Percentiles rank a stretch among this genome's conserved stretches.
phyloP scores from a whole-genome alignment of 768 basidiomycete species.

The Termitomyces bulborhizus region DNA sequence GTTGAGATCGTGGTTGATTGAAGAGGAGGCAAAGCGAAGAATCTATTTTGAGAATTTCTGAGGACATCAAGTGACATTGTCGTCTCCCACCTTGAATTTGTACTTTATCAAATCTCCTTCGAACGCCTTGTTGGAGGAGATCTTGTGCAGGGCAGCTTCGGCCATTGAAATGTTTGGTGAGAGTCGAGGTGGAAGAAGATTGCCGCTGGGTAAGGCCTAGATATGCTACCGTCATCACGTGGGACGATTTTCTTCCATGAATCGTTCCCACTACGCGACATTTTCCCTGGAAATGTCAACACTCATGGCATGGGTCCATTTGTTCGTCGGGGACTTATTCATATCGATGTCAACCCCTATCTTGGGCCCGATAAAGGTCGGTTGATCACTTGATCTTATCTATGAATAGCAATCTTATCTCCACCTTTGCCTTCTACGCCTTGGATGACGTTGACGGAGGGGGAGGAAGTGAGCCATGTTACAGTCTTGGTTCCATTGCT shows the following conservation, averaged over 20 bases:
- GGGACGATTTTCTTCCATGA: slow-evolving; percentile 1
- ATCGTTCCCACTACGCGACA: neutral
- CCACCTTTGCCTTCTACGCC: neutral
- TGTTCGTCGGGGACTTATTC: neutral
- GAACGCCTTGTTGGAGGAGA: slow-evolving; percentile 75
- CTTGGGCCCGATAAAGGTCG: neutral
- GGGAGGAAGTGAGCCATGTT: slow-evolving; percentile 6
- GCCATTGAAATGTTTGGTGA: slow-evolving; percentile 7
- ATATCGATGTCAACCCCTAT: slow-evolving; percentile 2
- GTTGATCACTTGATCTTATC: slow-evolving; percentile 8
- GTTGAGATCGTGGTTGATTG: neutral
- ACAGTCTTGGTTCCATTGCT: slow-evolving; percentile 1
- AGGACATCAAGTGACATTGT: slow-evolving; percentile 1
- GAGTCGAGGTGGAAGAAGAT: neutral
- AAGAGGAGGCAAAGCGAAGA: neutral
- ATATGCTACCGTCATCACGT: slow-evolving; percentile 10
- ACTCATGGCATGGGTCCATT: neutral
- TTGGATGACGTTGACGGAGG: neutral
- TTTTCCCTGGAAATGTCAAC: neutral
- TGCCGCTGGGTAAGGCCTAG: neutral
- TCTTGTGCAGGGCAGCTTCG: slow-evolving; percentile 40
- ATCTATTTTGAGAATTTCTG: neutral
- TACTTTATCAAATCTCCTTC: slow-evolving; percentile 82
- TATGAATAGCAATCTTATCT: neutral
- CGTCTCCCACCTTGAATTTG: slow-evolving; percentile 58